Percentiles rank a stretch among this genome's conserved stretches.
Evolutionary conservation across 2,329 filamentous ascomycete genomes (phyloP).

Genomic region (Phaeoacremonium minimum): DNA sequence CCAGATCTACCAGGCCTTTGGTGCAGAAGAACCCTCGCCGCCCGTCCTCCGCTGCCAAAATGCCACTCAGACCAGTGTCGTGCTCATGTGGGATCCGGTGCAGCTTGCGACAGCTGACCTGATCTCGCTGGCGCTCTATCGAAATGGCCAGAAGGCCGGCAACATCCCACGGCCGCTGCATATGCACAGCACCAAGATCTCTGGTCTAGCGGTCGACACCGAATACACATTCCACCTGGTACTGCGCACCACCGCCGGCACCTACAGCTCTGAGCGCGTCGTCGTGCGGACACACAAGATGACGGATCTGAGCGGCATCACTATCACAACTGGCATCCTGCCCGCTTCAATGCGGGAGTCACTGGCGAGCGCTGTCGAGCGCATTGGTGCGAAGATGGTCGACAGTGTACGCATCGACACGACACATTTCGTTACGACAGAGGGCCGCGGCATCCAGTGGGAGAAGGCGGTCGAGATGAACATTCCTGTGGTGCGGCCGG

Average conservation of each 20-base stretch:
- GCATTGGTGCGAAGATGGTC: conserved; percentile 88
- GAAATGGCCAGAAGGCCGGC: conserved; percentile 94
- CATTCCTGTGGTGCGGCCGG: conserved; percentile 91
- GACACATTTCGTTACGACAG: conserved; percentile 96
- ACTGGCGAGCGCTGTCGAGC: conserved; percentile 70
- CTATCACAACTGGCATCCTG: conserved; percentile 85
- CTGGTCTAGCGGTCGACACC: conserved; percentile 89
- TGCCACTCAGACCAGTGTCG: conserved; percentile 96
- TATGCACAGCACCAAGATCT: conserved; percentile 95
- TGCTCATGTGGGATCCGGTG: conserved; percentile 97
- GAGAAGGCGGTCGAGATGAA: conserved; percentile 98
- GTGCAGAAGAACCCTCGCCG: conserved; percentile 68
- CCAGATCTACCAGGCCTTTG: conserved; percentile 83
- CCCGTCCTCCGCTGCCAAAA: conserved; percentile 89
- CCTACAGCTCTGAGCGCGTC: conserved; percentile 77
- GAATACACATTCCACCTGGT: conserved; percentile 95
- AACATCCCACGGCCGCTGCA: conserved; percentile 84
- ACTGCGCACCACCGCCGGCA: conserved; percentile 85
- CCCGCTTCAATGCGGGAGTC: conserved; percentile 68
- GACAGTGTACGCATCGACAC: conserved; percentile 93
- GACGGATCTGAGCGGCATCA: conserved; percentile 94
- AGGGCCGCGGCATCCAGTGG: conserved; percentile 85
- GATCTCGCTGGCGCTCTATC: conserved; percentile 83
- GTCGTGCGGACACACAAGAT: conserved; percentile 93
- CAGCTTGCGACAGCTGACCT: conserved; percentile 88